A percentile compares a stretch with the other conserved stretches of the same genome.
phyloP scores from a whole-genome alignment of 768 basidiomycete genomes.

The Termitomyces sp. region DNA sequence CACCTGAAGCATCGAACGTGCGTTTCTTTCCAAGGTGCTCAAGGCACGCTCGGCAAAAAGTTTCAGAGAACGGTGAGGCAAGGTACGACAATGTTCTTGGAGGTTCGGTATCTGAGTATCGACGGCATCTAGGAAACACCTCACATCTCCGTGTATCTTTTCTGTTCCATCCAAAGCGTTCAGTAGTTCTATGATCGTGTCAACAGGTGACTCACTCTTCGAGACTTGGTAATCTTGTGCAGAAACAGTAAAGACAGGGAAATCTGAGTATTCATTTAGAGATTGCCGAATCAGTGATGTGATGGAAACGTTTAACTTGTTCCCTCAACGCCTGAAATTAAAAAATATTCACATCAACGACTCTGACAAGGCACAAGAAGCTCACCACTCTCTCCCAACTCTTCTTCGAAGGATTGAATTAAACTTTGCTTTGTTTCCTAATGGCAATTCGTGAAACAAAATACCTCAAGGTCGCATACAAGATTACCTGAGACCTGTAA shows the following conservation, averaged over 20 bases:
- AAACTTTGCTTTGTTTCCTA: neutral
- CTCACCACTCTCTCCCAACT: neutral
- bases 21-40: neutral
- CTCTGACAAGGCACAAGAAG: neutral
- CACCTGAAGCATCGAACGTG: neutral
- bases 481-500: neutral
- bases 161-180: neutral
- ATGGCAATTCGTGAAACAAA: neutral
- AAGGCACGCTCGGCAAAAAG: neutral
- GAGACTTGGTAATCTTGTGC: neutral
- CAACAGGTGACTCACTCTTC: neutral
- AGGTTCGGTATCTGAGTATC: conserved; percentile 6
- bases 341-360: neutral
- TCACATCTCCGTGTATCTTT: neutral
- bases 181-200: neutral
- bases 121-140: conserved; percentile 1
- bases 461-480: neutral
- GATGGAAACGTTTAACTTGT: neutral
- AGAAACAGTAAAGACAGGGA: conserved; percentile 5
- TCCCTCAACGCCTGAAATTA: neutral
- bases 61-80: neutral
- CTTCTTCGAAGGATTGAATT: neutral
- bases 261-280: neutral
- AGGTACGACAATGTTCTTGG: conserved; percentile 1
- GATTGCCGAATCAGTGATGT: neutral